phyloP scores from a whole-genome alignment of 495 filamentous ascomycete species.

The Penicillium silybi region DNA sequence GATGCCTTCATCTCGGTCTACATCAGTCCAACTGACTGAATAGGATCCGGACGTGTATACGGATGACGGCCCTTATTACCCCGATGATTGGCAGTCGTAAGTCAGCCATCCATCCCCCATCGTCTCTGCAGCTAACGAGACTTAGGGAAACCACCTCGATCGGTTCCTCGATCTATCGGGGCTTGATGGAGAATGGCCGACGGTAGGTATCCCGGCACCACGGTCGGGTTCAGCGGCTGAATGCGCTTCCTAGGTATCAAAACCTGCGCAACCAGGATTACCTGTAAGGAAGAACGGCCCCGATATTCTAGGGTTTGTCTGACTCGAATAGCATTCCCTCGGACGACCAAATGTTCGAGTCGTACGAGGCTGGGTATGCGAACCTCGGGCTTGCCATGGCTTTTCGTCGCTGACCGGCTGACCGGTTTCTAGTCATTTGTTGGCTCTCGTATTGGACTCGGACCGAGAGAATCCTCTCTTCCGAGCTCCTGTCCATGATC shows the following conservation, averaged over 20 bases:
- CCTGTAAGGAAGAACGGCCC: background rate
- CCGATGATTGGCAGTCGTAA: constrained; percentile 5
- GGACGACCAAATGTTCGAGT: constrained; percentile 5
- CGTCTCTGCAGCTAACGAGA: background rate
- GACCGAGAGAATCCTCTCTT: background rate
- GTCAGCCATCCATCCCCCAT: background rate
- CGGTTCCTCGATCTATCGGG: constrained; percentile 1
- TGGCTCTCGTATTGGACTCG: constrained; percentile 2
- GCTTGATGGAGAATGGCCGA: constrained; percentile 1
- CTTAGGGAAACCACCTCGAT: constrained; percentile 3
- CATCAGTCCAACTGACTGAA: background rate
- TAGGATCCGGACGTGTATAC: constrained; percentile 1
- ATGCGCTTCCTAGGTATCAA: background rate
- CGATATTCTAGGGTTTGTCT: background rate
- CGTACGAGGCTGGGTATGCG: constrained; percentile 1
- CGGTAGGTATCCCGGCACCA: background rate
- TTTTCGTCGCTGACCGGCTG: too few relatives aligned
- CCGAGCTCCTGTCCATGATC: background rate
- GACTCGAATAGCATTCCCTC: constrained; percentile 1
- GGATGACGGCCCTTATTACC: background rate
- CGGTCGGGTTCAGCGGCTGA: background rate
- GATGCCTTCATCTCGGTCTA: background rate
- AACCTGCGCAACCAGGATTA: background rate
- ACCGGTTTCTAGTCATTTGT: background rate
- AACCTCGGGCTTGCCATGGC: too few relatives aligned